phyloP scores from a whole-genome alignment of 768 basidiomycete genomes.

The Lepiota brunneoincarnata region DNA sequence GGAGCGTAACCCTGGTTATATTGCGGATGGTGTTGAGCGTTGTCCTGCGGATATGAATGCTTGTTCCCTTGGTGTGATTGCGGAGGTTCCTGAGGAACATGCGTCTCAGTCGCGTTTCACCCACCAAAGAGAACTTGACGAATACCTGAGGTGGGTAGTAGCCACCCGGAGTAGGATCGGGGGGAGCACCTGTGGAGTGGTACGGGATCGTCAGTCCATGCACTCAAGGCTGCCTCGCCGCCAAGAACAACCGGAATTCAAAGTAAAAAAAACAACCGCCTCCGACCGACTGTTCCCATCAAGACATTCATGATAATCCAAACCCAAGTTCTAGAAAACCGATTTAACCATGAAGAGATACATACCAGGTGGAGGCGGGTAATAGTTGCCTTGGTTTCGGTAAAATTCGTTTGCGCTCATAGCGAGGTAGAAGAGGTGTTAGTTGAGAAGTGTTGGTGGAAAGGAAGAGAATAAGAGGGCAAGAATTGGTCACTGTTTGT shows the following conservation, averaged over 20 bases:
- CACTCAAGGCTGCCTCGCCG: not conserved
- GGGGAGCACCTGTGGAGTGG: constrained; percentile 41
- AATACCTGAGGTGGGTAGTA: constrained; percentile 64
- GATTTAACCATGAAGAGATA: constrained; percentile 2
- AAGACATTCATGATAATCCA: not conserved
- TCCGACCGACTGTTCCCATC: not conserved
- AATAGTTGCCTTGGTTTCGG: constrained; percentile 45
- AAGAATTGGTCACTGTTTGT: constrained; percentile 24
- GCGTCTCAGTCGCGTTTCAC: not conserved
- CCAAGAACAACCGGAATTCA: not conserved
- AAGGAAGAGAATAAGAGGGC: constrained; percentile 14
- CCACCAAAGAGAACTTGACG: constrained; percentile 1
- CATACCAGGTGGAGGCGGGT: constrained; percentile 35
- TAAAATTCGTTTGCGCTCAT: constrained; percentile 84
- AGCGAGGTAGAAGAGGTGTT: constrained; percentile 15
- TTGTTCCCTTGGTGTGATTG: constrained; percentile 56
- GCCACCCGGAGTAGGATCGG: constrained; percentile 59
- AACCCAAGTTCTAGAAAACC: not conserved
- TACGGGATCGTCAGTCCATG: constrained; percentile 6
- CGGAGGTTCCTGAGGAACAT: constrained; percentile 54
- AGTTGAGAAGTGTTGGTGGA: not conserved
- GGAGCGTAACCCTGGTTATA: constrained; percentile 59
- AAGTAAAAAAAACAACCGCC: not conserved
- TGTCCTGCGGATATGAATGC: constrained; percentile 37
- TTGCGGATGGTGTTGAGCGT: constrained; percentile 39